These are phyloP conservation scores for Didymella exigua DNA, from an alignment of 2,329 filamentous ascomycete genomes.

Conservation along the genomic window DNA sequence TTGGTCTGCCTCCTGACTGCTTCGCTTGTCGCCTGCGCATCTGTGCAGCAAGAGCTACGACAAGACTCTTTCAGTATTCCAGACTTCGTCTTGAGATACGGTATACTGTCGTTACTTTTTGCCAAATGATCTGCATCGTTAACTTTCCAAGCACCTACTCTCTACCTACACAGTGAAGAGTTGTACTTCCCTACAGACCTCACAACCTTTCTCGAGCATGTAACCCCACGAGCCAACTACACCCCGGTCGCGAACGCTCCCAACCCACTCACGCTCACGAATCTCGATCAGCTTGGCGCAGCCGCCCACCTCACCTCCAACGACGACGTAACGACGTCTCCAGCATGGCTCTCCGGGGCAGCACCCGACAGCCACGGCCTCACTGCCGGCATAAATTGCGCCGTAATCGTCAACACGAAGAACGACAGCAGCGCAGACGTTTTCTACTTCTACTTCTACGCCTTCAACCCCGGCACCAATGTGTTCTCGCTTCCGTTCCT, in stretches of 20 bases:
- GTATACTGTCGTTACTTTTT: slow-evolving; percentile 24
- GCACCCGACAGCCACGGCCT: slow-evolving; percentile 58
- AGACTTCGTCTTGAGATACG: slow-evolving; percentile 48
- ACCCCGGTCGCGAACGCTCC: slow-evolving; percentile 40
- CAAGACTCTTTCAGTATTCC: slow-evolving; percentile 38
- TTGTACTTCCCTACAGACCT: slow-evolving; percentile 54
- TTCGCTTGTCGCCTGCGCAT: slow-evolving; percentile 20
- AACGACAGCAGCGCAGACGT: slow-evolving; percentile 60
- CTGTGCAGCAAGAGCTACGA: slow-evolving; percentile 24
- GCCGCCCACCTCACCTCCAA: slow-evolving; percentile 55
- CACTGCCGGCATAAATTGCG: slow-evolving; percentile 57
- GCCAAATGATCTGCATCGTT: slow-evolving; percentile 1
- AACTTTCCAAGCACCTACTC: slow-evolving; percentile 48
- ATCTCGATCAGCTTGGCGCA: slow-evolving; percentile 51
- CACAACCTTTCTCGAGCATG: slow-evolving; percentile 49
- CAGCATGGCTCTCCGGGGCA: slow-evolving; percentile 57
- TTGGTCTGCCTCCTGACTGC: not conserved
- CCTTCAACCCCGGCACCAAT: slow-evolving; percentile 61
- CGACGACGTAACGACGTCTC: slow-evolving; percentile 50
- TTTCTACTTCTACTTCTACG: slow-evolving; percentile 69
- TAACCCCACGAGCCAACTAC: slow-evolving; percentile 48
- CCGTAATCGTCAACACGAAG: slow-evolving; percentile 65
- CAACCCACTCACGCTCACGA: slow-evolving; percentile 50
- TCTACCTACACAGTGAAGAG: slow-evolving; percentile 53
- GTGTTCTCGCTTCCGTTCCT: slow-evolving; percentile 49